Evolutionary conservation across 1,284 basidiomycete genomes (phyloP).

Genomic region (Ustilago sp.): DNA sequence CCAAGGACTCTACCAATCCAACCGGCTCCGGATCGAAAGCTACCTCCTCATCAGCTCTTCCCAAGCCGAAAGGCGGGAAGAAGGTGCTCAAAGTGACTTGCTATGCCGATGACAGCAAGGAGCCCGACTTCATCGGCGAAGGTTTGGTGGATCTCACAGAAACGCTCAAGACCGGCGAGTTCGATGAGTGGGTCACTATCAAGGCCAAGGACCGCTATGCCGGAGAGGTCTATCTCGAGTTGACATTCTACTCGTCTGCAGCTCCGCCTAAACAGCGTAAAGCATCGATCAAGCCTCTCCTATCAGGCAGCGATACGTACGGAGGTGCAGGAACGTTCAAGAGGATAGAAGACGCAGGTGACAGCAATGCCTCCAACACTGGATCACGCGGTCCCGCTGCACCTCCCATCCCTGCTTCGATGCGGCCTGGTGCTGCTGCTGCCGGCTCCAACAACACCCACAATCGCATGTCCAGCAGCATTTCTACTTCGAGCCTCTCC

Average conservation of each 20-base stretch:
- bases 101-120: slow-evolving; percentile 93
- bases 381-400: slow-evolving; percentile 21
- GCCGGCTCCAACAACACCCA: slow-evolving; percentile 19
- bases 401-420: slow-evolving; percentile 55
- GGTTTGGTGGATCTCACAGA: slow-evolving; percentile 86
- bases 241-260: slow-evolving; percentile 66
- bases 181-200: slow-evolving; percentile 92
- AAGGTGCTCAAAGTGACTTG: slow-evolving; percentile 84
- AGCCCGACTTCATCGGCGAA: slow-evolving; percentile 96
- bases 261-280: slow-evolving; percentile 62
- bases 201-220: slow-evolving; percentile 64
- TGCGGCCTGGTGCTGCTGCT: slow-evolving; percentile 47
- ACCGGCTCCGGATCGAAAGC: slow-evolving; percentile 35
- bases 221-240: slow-evolving; percentile 68
- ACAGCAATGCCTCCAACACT: slow-evolving; percentile 22
- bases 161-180: slow-evolving; percentile 92
- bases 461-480: slow-evolving; percentile 43
- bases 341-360: slow-evolving; percentile 46
- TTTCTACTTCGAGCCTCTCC: slow-evolving; percentile 42
- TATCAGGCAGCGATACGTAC: slow-evolving; percentile 52
- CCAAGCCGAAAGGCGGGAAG: slow-evolving; percentile 75
- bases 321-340: slow-evolving; percentile 63
- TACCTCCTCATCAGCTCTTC: slow-evolving; percentile 70
- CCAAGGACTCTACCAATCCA: slow-evolving; percentile 62
- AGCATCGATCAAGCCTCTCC: slow-evolving; percentile 36